phyloP scores from a whole-genome alignment of 495 filamentous ascomycete species.

The Beverwykella pulmonaria region DNA sequence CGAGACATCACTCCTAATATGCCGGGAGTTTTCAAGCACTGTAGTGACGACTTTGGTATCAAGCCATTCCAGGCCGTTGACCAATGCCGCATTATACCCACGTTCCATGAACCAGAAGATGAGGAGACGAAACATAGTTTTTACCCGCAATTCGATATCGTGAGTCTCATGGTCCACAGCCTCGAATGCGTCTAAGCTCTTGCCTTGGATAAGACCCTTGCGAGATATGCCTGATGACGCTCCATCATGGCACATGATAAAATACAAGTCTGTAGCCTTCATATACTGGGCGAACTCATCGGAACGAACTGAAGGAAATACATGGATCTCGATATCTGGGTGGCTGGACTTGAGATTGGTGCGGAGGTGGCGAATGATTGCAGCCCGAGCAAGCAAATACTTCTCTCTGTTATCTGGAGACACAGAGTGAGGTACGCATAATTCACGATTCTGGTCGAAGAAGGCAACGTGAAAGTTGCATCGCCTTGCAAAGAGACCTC shows the following conservation, averaged over 20 bases:
- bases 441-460: constrained; percentile 56
- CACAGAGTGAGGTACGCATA: constrained; percentile 50
- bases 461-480: constrained; percentile 73
- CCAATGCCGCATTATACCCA: constrained; percentile 60
- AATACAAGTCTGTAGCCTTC: constrained; percentile 55
- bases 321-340: constrained; percentile 47
- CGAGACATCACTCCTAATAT: neutral
- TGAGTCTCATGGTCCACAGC: constrained; percentile 13
- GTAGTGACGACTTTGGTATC: constrained; percentile 59
- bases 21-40: constrained; percentile 24
- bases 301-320: constrained; percentile 53
- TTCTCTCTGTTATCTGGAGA: constrained; percentile 45
- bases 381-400: constrained; percentile 62
- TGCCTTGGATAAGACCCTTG: constrained; percentile 4
- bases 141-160: constrained; percentile 26
- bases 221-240: constrained; percentile 30
- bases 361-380: constrained; percentile 65
- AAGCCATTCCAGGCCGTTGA: constrained; percentile 61
- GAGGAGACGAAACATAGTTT: constrained; percentile 50
- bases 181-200: constrained; percentile 13
- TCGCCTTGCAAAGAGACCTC: constrained; percentile 59
- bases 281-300: constrained; percentile 59
- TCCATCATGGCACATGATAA: constrained; percentile 72
- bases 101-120: constrained; percentile 53
- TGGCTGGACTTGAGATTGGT: constrained; percentile 41